Conservation (phyloP, 2,329 filamentous ascomycete species). For the Simplicillium aogashimaense region DNA sequence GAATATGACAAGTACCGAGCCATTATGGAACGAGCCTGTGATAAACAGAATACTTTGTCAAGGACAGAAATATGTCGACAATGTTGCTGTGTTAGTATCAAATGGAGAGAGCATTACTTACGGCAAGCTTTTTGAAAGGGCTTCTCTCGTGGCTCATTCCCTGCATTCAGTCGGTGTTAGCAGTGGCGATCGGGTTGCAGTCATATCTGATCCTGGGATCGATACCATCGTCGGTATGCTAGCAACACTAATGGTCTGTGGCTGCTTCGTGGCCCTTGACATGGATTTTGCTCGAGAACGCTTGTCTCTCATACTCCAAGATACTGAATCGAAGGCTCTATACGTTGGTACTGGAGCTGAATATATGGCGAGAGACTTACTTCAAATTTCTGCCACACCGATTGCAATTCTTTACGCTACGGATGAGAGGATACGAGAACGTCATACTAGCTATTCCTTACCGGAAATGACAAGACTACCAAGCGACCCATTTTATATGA, state of each 20-base stretch:
- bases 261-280: slow-evolving; percentile 15
- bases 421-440: background rate
- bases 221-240: slow-evolving; percentile 13
- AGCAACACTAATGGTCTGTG: slow-evolving; percentile 11
- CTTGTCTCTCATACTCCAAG: slow-evolving; percentile 14
- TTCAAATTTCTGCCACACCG: background rate
- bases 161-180: slow-evolving; percentile 7
- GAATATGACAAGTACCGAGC: slow-evolving; percentile 10
- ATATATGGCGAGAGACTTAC: too few relatives aligned
- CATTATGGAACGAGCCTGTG: slow-evolving; percentile 8
- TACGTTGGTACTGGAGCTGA: too few relatives aligned
- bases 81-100: slow-evolving; percentile 10
- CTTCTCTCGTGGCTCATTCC: background rate
- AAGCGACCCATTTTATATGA: slow-evolving; percentile 13
- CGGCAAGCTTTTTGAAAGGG: slow-evolving; percentile 6
- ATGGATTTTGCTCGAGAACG: slow-evolving; percentile 14
- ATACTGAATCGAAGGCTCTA: slow-evolving; percentile 1
- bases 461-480: too few relatives aligned
- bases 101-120: background rate
- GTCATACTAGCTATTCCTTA: background rate
- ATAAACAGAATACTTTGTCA: background rate
- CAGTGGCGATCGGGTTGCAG: slow-evolving; percentile 10
- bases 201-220: slow-evolving; percentile 12
- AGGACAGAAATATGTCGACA: slow-evolving; percentile 11
- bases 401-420: slow-evolving; percentile 9